Percentiles rank a stretch among this genome's conserved stretches.
These are phyloP conservation scores for Aspergillus panamensis DNA, from an alignment of 495 filamentous ascomycete genomes.

Conservation along the genomic window DNA sequence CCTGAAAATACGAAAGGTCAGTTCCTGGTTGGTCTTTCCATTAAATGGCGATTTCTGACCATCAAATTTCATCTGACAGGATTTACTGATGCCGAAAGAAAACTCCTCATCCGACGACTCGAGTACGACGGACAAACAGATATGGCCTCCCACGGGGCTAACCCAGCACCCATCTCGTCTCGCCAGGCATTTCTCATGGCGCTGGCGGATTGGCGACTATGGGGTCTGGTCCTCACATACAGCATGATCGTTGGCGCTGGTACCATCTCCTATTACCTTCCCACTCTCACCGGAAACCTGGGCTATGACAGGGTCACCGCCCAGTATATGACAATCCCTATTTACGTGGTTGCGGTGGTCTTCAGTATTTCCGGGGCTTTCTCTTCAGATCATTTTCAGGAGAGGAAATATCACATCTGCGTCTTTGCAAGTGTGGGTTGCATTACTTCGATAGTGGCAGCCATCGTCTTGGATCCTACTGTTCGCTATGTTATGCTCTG, in stretches of 20 bases:
- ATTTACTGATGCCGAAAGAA: not conserved
- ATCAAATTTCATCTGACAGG: not conserved
- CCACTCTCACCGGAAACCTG: not conserved
- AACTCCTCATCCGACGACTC: not conserved
- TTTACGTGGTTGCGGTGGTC: not conserved
- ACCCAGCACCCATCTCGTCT: too few species aligned
- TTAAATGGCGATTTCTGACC: not conserved
- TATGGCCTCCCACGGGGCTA: too few species aligned
- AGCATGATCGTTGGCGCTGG: not conserved
- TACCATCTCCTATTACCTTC: not conserved
- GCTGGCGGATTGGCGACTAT: not conserved
- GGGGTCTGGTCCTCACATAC: not conserved
- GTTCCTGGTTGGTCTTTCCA: not conserved
- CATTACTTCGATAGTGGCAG: not conserved
- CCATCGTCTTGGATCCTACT: not conserved
- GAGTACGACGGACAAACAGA: not conserved
- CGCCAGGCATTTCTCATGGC: too few species aligned
- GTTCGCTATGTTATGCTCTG: not conserved
- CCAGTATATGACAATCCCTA: not conserved
- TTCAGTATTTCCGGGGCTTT: not conserved
- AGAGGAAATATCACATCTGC: not conserved
- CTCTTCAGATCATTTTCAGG: not conserved
- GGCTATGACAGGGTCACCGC: not conserved
- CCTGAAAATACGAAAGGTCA: not conserved
- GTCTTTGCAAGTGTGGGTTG: not conserved